These are phyloP conservation scores for Plasmopara viticola DNA, from an alignment of 352 stramenopile genomes.

Conservation along the genomic window DNA sequence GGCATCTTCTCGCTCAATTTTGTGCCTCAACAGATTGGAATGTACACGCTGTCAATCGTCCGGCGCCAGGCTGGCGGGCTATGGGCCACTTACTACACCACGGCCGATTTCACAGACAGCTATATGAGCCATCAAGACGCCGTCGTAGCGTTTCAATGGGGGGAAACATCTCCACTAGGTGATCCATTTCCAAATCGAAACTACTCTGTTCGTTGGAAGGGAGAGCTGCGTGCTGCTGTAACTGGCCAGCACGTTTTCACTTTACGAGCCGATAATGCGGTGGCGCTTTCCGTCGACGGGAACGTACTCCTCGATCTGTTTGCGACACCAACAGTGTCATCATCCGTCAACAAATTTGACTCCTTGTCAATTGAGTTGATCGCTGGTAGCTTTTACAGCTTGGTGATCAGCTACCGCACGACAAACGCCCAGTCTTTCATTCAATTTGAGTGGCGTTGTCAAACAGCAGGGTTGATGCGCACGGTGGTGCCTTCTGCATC, in stretches of 20 bases:
- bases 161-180: conserved; percentile 45
- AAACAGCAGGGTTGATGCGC: conserved; percentile 19
- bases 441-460: conserved; percentile 71
- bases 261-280: conserved; percentile 73
- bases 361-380: conserved; percentile 22
- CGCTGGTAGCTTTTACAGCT: conserved; percentile 52
- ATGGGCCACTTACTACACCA: conserved; percentile 87
- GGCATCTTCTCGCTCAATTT: conserved; percentile 83
- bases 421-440: conserved; percentile 78
- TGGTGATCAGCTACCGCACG: conserved; percentile 84
- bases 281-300: conserved; percentile 68
- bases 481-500: conserved; percentile 11
- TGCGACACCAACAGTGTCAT: conserved; percentile 21
- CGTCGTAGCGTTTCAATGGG: conserved; percentile 85
- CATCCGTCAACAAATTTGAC: conserved; percentile 13
- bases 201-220: conserved; percentile 67
- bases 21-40: conserved; percentile 65
- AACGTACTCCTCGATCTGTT: conserved; percentile 51
- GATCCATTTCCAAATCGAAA: conserved; percentile 70
- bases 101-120: conserved; percentile 79
- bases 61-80: conserved; percentile 83
- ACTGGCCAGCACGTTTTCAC: conserved; percentile 77
- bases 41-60: conserved; percentile 73
- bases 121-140: conserved; percentile 74
- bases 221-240: conserved; percentile 38